Percentiles rank a stretch among this genome's conserved stretches.
Conservation (phyloP, 2,329 filamentous ascomycete genomes). For the Hypoxylon sp. region DNA sequence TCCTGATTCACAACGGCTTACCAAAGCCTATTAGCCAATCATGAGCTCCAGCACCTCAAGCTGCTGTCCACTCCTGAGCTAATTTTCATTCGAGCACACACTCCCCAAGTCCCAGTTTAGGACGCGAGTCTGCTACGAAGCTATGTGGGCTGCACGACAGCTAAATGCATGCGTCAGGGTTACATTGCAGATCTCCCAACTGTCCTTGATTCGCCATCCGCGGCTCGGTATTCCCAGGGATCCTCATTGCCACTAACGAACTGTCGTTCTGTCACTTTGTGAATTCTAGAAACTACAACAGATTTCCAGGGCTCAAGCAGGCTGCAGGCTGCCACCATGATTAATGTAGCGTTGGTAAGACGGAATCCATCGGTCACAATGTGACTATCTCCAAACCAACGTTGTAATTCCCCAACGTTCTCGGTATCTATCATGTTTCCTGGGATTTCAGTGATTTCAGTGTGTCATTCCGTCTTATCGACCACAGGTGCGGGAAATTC, state of each 20-base stretch:
- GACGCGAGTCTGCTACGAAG: conserved; percentile 28
- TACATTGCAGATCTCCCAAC: conserved; percentile 34
- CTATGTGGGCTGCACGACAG: conserved; percentile 41
- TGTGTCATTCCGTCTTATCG: conserved; percentile 26
- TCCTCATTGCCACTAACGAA: conserved; percentile 33
- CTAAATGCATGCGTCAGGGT: conserved; percentile 37
- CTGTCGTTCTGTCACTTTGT: conserved; percentile 8
- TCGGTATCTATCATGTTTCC: conserved; percentile 24
- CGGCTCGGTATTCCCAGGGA: conserved; percentile 21
- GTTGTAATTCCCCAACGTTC: conserved; percentile 31
- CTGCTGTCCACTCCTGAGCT: conserved; percentile 32
- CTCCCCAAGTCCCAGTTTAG: conserved; percentile 17
- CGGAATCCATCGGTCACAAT: conserved; percentile 35
- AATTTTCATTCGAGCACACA: conserved; percentile 42
- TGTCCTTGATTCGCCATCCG: conserved; percentile 37
- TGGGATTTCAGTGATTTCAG: conserved; percentile 2
- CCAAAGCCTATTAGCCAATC: conserved; percentile 30
- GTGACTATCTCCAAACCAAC: conserved; percentile 15
- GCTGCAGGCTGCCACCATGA: neutral
- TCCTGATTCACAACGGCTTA: conserved; percentile 26
- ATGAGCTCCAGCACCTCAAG: conserved; percentile 12
- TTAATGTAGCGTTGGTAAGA: conserved; percentile 30
- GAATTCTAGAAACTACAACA: conserved; percentile 29
- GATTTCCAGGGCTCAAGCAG: conserved; percentile 7
- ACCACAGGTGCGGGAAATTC: conserved; percentile 12